These are phyloP conservation scores for Aquilaria sinensis DNA, from an alignment of 345 rosid genomes.

Conservation along the genomic window DNA sequence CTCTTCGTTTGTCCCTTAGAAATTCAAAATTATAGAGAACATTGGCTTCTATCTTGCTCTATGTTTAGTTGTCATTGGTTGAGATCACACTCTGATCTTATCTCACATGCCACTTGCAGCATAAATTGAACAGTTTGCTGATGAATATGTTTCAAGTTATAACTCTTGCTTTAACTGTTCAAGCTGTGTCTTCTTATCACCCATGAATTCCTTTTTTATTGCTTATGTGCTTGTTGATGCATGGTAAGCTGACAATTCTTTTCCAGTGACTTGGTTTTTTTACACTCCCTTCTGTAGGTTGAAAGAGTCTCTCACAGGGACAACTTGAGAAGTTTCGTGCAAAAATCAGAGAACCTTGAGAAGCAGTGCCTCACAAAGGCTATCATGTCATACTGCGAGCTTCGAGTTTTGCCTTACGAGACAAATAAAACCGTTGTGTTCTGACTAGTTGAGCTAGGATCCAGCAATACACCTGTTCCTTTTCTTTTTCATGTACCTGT, in stretches of 20 bases:
- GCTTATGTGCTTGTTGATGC: background rate
- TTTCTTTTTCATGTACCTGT: no score
- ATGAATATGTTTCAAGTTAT: no score
- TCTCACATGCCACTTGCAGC: no score
- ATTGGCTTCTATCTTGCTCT: conserved; percentile 2
- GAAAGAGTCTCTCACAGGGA: conserved; percentile 94
- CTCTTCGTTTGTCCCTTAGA: no score
- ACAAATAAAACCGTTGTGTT: conserved; percentile 74
- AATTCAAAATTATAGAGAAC: background rate
- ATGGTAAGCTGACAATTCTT: background rate
- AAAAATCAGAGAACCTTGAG: conserved; percentile 90
- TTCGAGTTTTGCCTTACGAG: conserved; percentile 73
- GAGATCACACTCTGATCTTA: background rate
- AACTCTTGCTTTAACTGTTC: background rate
- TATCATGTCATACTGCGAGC: conserved; percentile 73
- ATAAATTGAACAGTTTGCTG: no score
- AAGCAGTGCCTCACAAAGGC: conserved; percentile 84
- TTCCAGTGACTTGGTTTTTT: background rate
- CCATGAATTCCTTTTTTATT: no score
- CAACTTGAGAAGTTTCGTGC: conserved; percentile 68
- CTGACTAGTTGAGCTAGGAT: conserved; percentile 15
- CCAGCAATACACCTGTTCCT: no score
- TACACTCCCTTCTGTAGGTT: conserved; percentile 46
- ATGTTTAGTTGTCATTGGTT: background rate
- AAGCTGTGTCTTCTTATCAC: background rate